Evolutionary conservation across 1,139 yeast species (phyloP).

Genomic region (Blastobotrys buckinghamii): DNA sequence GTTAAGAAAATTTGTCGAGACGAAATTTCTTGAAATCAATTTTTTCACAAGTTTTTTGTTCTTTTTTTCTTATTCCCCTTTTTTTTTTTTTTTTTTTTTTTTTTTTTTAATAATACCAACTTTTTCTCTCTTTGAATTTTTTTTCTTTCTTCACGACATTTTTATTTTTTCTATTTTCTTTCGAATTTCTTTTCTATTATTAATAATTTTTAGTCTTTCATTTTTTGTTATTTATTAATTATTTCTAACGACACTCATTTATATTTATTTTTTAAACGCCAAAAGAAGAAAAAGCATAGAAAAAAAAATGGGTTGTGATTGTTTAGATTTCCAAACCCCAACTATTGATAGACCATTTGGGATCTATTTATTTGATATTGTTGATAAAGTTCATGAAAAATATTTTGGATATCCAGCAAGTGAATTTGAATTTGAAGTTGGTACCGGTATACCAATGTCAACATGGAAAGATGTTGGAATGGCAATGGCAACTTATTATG

Average conservation of each 20-base stretch:
- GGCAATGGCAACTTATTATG: constrained; percentile 62
- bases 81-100: too few relatives aligned
- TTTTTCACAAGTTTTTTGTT: too few relatives aligned
- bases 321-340: constrained; percentile 37
- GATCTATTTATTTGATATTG: constrained; percentile 80
- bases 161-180: not conserved
- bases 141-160: not conserved
- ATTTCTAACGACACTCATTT: not conserved
- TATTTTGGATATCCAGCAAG: constrained; percentile 46
- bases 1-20: too few relatives aligned
- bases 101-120: too few relatives aligned
- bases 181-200: not conserved
- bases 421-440: constrained; percentile 61
- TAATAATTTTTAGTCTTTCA: not conserved
- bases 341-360: constrained; percentile 85
- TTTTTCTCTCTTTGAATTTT: too few relatives aligned
- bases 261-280: not conserved
- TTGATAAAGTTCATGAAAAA: constrained; percentile 50
- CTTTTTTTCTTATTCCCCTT: too few relatives aligned
- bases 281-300: not conserved
- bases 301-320: constrained; percentile 7
- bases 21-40: too few relatives aligned
- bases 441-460: constrained; percentile 34
- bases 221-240: not conserved
- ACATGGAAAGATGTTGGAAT: constrained; percentile 57